phyloP scores from a whole-genome alignment of 257 asterid genomes.

The Ligustrum vulgare region DNA sequence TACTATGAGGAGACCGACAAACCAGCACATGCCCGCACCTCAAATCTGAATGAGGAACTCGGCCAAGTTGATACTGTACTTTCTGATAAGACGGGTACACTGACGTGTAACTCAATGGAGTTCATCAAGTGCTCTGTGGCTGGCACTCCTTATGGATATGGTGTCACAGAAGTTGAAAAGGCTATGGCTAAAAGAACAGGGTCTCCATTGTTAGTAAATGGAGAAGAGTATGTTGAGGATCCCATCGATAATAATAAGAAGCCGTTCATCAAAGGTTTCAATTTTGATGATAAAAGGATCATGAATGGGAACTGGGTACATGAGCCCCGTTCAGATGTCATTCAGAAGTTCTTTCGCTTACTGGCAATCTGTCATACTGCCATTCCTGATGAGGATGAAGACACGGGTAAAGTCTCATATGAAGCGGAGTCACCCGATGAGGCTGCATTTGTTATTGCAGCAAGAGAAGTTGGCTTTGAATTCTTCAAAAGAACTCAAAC shows the following conservation, averaged over 20 bases:
- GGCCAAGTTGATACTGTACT: slow-evolving; percentile 92
- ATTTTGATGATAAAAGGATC: slow-evolving; percentile 74
- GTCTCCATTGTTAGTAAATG: slow-evolving; percentile 55
- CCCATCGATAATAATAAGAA: slow-evolving; percentile 26
- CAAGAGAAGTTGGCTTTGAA: slow-evolving; percentile 87
- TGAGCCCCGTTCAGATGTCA: slow-evolving; percentile 51
- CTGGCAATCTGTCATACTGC: slow-evolving; percentile 92
- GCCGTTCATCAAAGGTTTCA: slow-evolving; percentile 70
- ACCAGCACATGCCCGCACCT: slow-evolving; percentile 91
- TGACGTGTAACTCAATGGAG: slow-evolving; percentile 95
- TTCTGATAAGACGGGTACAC: slow-evolving; percentile 91
- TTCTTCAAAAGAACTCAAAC: slow-evolving; percentile 77
- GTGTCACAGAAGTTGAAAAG: slow-evolving; percentile 82
- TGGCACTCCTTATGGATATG: slow-evolving; percentile 80
- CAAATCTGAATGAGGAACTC: slow-evolving; percentile 84
- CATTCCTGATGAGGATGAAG: slow-evolving; percentile 79
- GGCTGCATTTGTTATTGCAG: slow-evolving; percentile 95
- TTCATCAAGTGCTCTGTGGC: slow-evolving; percentile 86
- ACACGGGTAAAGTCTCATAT: slow-evolving; percentile 59
- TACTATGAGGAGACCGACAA: slow-evolving; percentile 84
- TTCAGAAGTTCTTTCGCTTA: slow-evolving; percentile 73
- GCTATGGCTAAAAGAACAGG: slow-evolving; percentile 81
- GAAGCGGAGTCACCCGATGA: slow-evolving; percentile 99
- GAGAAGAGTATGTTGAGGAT: slow-evolving; percentile 31
- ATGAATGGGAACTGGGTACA: slow-evolving; percentile 68